Evolutionary conservation across 306 rosid species (phyloP).

Genomic region (Canavalia ensiformis): DNA sequence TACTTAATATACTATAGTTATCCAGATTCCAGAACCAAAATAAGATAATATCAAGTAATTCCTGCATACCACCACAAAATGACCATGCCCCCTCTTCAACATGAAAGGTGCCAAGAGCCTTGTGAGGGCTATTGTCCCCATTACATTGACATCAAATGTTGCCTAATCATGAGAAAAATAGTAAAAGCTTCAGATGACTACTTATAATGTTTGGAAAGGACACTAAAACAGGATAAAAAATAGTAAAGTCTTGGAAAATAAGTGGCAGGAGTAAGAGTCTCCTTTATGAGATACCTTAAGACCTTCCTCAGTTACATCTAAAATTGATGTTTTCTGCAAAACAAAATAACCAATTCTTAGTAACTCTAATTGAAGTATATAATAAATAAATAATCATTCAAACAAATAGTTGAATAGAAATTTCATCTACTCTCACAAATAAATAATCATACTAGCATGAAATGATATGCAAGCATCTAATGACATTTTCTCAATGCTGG

Average conservation of each 20-base stretch:
- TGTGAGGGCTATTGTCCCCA: constrained; percentile 92
- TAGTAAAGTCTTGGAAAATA: constrained; percentile 19
- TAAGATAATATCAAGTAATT: constrained; percentile 37
- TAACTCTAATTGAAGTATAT: not conserved
- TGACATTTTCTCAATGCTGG: constrained; percentile 21
- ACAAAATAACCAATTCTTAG: constrained; percentile 34
- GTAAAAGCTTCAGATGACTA: constrained; percentile 42
- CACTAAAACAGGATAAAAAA: not conserved
- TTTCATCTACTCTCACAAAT: constrained; percentile 11
- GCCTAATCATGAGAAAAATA: constrained; percentile 60
- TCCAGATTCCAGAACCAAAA: constrained; percentile 38
- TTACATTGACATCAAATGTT: constrained; percentile 88
- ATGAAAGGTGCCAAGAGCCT: constrained; percentile 84
- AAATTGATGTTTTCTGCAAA: constrained; percentile 79
- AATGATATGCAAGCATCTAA: constrained; percentile 27
- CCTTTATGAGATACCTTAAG: constrained; percentile 70
- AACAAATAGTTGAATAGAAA: constrained; percentile 18
- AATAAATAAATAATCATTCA: constrained; percentile 7
- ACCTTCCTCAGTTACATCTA: constrained; percentile 77
- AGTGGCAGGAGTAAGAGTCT: constrained; percentile 36
- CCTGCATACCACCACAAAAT: constrained; percentile 92
- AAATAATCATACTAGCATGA: constrained; percentile 17
- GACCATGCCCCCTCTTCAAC: constrained; percentile 90
- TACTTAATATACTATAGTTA: constrained; percentile 31
- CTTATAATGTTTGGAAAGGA: constrained; percentile 34